Base-by-base conservation (phyloP, 2,329 filamentous ascomycete genomes). In the Madurella mycetomatis region DNA sequence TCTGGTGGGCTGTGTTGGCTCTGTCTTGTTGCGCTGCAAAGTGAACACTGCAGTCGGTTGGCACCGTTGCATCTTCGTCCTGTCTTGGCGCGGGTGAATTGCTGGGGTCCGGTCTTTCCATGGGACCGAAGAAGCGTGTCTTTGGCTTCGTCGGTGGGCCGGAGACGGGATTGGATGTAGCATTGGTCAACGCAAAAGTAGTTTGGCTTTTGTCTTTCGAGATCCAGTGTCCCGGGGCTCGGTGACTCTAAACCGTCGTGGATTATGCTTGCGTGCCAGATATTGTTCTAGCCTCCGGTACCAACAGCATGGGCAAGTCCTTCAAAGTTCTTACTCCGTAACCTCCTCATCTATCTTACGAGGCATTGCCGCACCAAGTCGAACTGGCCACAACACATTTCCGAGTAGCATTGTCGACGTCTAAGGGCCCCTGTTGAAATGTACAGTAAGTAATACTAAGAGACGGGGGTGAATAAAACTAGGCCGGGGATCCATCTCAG, bases 181-280 rank as follows among this genome's bases (percentile, higher is more conserved):
- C 25, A 43, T 41, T 52, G 43, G 50, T 53, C 44, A 53, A 53
- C 47, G 50, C 50, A 30, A 47, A 53, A 53, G 47, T 25, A 39
- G 47, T 53, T 40, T 30, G 46, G 13, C 19, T n/a, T n/a, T 42
- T 52, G 32, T 25, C 25, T 52, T 34, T 47, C 4, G 17, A 41
- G 40, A 17, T 16, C 7, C 25, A 41, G 40, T 15, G 41, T 19
- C 25, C n/a, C n/a, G 16, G 11, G 41, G 41, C 41, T 18, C 16
- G 18, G 16, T 18, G 41, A 18, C 41, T 12, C 9, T 2, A 19
- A 9, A 4, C 40, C 17, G 40, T 25, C 4, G 18, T 43, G 4
- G 41, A 19, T 5, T 37, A 15, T 37, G 34, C 9, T 37, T 25
- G 25, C 25, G 25, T 25, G 25, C 25, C 25, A 7, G 25, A 25